A percentile compares a stretch with the other conserved stretches of the same genome.
These are phyloP conservation scores for Aspergillus fructus DNA, from an alignment of 2,329 filamentous ascomycete genomes.

Conservation along the genomic window DNA sequence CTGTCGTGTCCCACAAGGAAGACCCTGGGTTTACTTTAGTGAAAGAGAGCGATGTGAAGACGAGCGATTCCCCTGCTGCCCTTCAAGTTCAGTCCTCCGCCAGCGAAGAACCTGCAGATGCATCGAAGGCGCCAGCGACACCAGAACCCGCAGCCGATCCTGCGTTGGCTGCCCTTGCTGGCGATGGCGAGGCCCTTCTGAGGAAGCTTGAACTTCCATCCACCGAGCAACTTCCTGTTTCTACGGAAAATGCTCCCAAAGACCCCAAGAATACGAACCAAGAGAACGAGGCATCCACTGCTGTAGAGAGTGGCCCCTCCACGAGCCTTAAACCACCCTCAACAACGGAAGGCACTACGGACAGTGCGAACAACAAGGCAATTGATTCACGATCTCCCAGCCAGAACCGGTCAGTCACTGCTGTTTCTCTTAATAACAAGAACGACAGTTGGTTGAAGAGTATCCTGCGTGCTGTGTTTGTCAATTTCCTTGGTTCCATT, in stretches of 20 bases:
- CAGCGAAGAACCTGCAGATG: conserved; percentile 23
- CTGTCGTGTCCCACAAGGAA: conserved; percentile 21
- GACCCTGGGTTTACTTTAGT: conserved; percentile 12
- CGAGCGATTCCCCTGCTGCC: conserved; percentile 8
- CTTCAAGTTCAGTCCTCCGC: conserved; percentile 20
- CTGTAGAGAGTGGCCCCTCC: conserved; percentile 6
- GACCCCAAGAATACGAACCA: conserved; percentile 14
- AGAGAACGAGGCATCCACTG: conserved; percentile 12
- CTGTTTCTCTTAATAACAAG: conserved; percentile 39
- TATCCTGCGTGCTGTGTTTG: conserved; percentile 41
- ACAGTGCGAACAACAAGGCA: conserved; percentile 18
- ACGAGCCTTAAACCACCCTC: conserved; percentile 5
- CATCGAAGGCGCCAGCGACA: conserved; percentile 23
- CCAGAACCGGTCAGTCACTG: conserved; percentile 40
- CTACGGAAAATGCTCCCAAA: conserved; percentile 50
- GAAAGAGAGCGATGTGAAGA: conserved; percentile 13
- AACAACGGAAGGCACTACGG: conserved; percentile 12
- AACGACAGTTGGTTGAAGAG: conserved; percentile 42
- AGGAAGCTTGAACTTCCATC: conserved; percentile 32
- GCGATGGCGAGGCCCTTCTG: conserved; percentile 34
- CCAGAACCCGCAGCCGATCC: conserved; percentile 34
- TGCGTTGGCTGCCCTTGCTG: conserved; percentile 30
- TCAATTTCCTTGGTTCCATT: conserved; percentile 40
- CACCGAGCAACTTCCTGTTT: conserved; percentile 26
- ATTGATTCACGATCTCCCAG: conserved; percentile 32